Base-by-base conservation (phyloP, 768 basidiomycete species). In the Phylloporus scabripes region DNA sequence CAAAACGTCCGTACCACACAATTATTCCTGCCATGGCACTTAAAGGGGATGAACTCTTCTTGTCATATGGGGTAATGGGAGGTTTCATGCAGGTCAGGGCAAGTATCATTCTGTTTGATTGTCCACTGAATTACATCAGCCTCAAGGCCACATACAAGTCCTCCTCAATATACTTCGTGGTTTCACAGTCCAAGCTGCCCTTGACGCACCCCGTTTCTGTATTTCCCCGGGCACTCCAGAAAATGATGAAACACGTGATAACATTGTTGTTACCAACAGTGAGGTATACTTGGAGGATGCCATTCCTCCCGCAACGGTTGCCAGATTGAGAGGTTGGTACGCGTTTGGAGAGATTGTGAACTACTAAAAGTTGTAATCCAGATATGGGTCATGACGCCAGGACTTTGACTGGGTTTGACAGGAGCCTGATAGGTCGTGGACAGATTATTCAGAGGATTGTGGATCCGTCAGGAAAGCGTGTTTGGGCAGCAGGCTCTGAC, bases 401-500 rank as follows among this genome's bases (percentile, higher is more conserved):
- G 49, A 48, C 70, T 0, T 77, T 84, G 4, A 72, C 58, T 5
- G 88, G 87, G 2, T 83, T 82, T 61, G 66, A 63, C 34, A 75
- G 88, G 46, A 72, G 69, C 3, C 74, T 83, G 74, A 74, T 93
- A 70, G 91, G 92, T 20, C 79, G 90, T 2, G 91, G 92, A 5
- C 91, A 97, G 71, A 72, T 97, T 48, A 96, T 98, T 55, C 92
- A 95, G 69, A 85, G 79, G 64, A 65, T 89, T 17, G 70, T 75
- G 7, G 78, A 85, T 62, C 70, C 69, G 41, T 80, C 81, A 24
- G 88, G 90, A 12, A 73, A 69, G 63, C 71, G 77, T n/a, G 86
- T 94, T 5, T 98, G 96, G 96, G 93, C 89, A 1, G 95, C 90
- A 20, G 95, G 94, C 6, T 92, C 87, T 4, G 96, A 99, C 66